Conservation (phyloP, 805 yeast genomes). For the Scheffersomyces coipomensis region DNA sequence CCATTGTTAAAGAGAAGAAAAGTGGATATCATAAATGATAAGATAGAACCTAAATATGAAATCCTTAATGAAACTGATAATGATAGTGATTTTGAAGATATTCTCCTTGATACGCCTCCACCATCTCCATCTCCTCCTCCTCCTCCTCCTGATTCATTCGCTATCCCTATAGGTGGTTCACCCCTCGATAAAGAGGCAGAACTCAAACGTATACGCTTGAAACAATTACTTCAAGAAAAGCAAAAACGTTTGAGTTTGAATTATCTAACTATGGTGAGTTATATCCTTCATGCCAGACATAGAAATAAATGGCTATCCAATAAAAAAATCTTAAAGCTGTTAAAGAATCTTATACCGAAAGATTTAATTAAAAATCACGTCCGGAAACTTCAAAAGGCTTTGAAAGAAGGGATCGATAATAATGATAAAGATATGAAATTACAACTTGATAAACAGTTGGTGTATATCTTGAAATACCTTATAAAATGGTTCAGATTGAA, state of each 20-base stretch:
- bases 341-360: slow-evolving; percentile 25
- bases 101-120: not conserved
- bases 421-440: no score
- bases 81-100: slow-evolving; percentile 7
- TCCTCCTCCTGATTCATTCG: not conserved
- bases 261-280: slow-evolving; percentile 21
- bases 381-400: slow-evolving; percentile 11
- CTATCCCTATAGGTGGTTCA: not conserved
- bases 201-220: not conserved
- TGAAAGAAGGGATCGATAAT: slow-evolving; percentile 4
- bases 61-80: not conserved
- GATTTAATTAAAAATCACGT: slow-evolving; percentile 11
- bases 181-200: not conserved
- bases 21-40: not conserved
- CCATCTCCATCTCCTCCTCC: not conserved
- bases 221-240: slow-evolving; percentile 5
- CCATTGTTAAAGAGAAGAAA: not conserved
- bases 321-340: slow-evolving; percentile 13
- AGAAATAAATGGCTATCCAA: slow-evolving; percentile 21
- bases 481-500: slow-evolving; percentile 34
- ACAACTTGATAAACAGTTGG: slow-evolving; percentile 17
- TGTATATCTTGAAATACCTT: slow-evolving; percentile 28
- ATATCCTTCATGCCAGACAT: slow-evolving; percentile 16
- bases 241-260: slow-evolving; percentile 11
- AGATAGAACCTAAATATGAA: not conserved